Evolutionary conservation across 495 filamentous ascomycete genomes (phyloP), one percentile per base, ranked within the genome.

Genomic region (Trichodelitschia bisporula): DNA sequence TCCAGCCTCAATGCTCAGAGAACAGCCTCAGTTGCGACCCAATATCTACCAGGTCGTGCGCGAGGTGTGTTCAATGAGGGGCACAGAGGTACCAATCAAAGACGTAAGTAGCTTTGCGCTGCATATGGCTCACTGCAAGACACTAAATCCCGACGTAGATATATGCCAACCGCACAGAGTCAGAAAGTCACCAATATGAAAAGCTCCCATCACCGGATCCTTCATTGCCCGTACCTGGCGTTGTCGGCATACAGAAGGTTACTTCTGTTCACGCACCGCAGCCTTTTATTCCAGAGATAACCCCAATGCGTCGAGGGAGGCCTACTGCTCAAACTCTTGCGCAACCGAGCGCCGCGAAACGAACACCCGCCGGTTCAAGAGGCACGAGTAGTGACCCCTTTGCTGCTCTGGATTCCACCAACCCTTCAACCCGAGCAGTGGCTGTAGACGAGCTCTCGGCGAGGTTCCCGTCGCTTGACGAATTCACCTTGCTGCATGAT

Each of bases 1-100:
- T 29, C 28, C 41, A 93, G 82, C 71, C 9, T 83, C 65, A 34
- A 93, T 91, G 89, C 57, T 97, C 36, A 68, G 70, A 38, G 86
- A 93, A 49, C 67, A 72, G 42, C 79, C 77, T 18, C 62, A 70
- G 40, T 57, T 67, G 34, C 66, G 86, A 28, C 86, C 86, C 4
- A 93, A 83, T 48, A 90, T 95, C 37, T 95, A 92, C 47, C 71
- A 92, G 48, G 78, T 84, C 15, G 54, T 97, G 16, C 62, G 64
- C 30, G 78, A 95, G 55, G 70, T 69, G 12, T 91, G 83, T 47
- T 49, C 59, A 12, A 86, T 97, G 75, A 77, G 86, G 43, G 77
- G 78, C 30, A 73, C 69, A 34, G 75, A 83, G 42, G 58, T 82
- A 15, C 89, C 89, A 14, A 78, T 97, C 42, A 74, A 76, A 59